These are phyloP conservation scores for Erysimum cheiranthoides DNA, from an alignment of 345 rosid species.

Conservation along the genomic window DNA sequence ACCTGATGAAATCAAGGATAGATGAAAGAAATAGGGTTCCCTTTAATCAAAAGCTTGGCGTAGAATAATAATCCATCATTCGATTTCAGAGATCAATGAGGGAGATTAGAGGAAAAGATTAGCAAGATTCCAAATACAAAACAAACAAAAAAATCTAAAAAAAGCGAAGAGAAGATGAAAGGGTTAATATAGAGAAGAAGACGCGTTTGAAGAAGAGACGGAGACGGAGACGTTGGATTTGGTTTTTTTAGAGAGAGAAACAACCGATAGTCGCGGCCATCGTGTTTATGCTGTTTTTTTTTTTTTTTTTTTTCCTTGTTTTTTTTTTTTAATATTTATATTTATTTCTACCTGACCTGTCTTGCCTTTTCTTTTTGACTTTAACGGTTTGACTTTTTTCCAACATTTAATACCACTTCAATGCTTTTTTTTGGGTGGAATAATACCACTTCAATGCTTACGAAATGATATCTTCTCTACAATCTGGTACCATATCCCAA, in stretches of 20 bases:
- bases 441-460: background rate
- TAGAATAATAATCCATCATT: constrained; percentile 45
- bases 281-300: constrained; percentile 22
- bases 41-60: constrained; percentile 33
- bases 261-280: constrained; percentile 40
- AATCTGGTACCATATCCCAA: background rate
- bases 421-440: too few species aligned
- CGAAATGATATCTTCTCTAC: constrained; percentile 5
- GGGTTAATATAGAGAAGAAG: constrained; percentile 41
- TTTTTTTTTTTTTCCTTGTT: background rate
- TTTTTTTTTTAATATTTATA: background rate
- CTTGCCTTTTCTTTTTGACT: constrained; percentile 31
- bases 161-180: background rate
- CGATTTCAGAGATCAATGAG: constrained; percentile 28
- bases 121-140: constrained; percentile 10
- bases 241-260: constrained; percentile 23
- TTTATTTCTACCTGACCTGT: constrained; percentile 1
- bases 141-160: background rate
- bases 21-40: constrained; percentile 33
- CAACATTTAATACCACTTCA: constrained; percentile 2
- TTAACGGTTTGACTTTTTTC: constrained; percentile 31
- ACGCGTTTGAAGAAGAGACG: constrained; percentile 48
- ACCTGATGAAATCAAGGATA: constrained; percentile 45
- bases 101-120: constrained; percentile 1
- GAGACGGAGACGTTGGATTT: constrained; percentile 49